Evolutionary conservation across 164 flowering plant species (phyloP), one percentile per base, ranked within the genome.

Genomic region (Saururus chinensis): DNA sequence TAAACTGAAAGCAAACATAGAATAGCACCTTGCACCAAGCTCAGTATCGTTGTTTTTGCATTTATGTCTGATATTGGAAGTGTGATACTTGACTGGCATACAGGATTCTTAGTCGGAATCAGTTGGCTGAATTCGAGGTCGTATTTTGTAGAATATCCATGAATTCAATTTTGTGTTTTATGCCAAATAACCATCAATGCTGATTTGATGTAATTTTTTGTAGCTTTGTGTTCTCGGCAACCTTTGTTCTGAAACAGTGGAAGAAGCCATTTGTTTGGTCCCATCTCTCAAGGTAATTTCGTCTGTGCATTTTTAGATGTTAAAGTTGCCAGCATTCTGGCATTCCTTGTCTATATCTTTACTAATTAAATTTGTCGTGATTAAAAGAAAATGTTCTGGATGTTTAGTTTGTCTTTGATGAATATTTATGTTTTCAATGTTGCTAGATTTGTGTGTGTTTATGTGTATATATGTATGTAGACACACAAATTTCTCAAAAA

Each of bases 201-300:
- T 58, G 8, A 13, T 53, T 40, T 19, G 20, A 57, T 48, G 9
- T 4, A 20, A 40, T 55, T 4, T 71, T 42, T 63, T 76, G 80
- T 82, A 92, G 99, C 97, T 95, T 40, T 89, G 95, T 72, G 97
- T 91, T 57, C 95, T 95, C 71, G 99, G 99, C 56, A 95, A 95
- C 63, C 89, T 95, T 61, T 90, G 97, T 75, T 96, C 95, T 24
- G 97, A 90, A 76, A 95, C 97, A 49, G 95, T 83, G 48, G 99
- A 95, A 76, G 97, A 95, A 80, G 99, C 97, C 37, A 83, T 83
- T 67, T 93, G 96, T 9, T 88, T 95, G 96, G 99, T 95, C 26
- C 97, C 97, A 41, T 88, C 99, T 48, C 81, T 95, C 51, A 90
- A 83, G 99, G 97, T 88, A 79, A 12, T 35, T 23, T 8, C 19